Conservation (phyloP, 495 filamentous ascomycete species). For the Hypoxylon fragiforme region DNA sequence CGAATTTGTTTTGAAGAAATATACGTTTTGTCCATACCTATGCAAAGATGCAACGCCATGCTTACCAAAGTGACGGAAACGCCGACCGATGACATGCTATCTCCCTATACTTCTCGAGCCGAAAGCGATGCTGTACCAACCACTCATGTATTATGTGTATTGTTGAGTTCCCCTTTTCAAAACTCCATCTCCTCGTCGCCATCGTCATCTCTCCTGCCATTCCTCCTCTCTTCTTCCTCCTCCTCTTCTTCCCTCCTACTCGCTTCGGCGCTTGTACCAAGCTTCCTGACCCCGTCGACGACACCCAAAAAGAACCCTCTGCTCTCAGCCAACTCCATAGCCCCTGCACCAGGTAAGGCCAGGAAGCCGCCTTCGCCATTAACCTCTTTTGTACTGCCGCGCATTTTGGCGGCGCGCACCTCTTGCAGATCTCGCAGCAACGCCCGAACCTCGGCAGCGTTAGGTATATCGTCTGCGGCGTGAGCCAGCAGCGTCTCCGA, state of each 20-base stretch:
- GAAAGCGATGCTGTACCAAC: not conserved
- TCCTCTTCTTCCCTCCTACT: conserved; percentile 59
- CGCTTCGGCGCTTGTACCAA: conserved; percentile 62
- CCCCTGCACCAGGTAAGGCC: conserved; percentile 80
- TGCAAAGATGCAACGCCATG: not conserved
- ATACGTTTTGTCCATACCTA: not conserved
- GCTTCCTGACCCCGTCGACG: conserved; percentile 79
- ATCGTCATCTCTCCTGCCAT: conserved; percentile 44
- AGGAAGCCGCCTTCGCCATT: conserved; percentile 73
- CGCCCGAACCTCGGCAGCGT: conserved; percentile 71
- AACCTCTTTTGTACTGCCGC: conserved; percentile 69
- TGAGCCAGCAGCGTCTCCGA: conserved; percentile 81
- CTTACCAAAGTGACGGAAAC: conserved; percentile 3
- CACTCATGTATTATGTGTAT: conserved; percentile 5
- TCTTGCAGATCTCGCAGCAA: conserved; percentile 83
- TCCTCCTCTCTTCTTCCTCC: conserved; percentile 54
- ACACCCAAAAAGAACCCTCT: conserved; percentile 83
- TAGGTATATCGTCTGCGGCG: conserved; percentile 81
- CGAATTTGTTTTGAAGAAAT: no score
- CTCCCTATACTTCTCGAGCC: not conserved
- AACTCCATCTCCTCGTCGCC: conserved; percentile 55
- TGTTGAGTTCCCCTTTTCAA: conserved; percentile 13
- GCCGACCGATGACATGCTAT: conserved; percentile 8
- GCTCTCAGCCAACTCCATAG: conserved; percentile 87
- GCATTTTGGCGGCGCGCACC: conserved; percentile 85